Percentiles rank a stretch among this genome's conserved stretches.
These are phyloP conservation scores for Puccinia novopanici DNA, from an alignment of 1,284 basidiomycete genomes.

Conservation along the genomic window DNA sequence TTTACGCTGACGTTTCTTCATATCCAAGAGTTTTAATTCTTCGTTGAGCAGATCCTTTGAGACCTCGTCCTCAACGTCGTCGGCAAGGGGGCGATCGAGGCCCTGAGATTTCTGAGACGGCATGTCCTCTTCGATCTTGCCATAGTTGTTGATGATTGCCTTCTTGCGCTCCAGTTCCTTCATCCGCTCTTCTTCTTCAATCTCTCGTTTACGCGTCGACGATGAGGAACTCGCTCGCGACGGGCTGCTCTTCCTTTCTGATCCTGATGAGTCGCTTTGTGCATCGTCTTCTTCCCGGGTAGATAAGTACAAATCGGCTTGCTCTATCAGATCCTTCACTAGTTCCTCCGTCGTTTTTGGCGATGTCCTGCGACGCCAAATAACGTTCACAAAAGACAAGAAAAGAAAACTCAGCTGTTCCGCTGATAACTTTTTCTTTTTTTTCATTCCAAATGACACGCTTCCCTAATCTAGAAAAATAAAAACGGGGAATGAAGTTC, in stretches of 20 bases:
- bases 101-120: not conserved
- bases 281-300: not conserved
- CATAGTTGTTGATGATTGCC: conserved; percentile 27
- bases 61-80: not conserved
- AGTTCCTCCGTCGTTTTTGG: conserved; percentile 6
- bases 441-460: not conserved
- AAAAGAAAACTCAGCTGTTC: not conserved
- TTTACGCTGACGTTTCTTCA: conserved; percentile 40
- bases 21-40: conserved; percentile 42
- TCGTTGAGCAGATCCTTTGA: conserved; percentile 5
- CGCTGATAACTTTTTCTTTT: too few relatives aligned
- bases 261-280: not conserved
- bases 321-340: conserved; percentile 16
- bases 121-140: conserved; percentile 12
- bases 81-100: not conserved
- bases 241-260: not conserved
- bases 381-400: not conserved
- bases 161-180: conserved; percentile 12
- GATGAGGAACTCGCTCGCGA: not conserved
- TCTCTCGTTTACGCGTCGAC: too few relatives aligned
- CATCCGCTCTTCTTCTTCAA: conserved; percentile 5
- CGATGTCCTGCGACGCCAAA: not conserved
- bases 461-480: not conserved
- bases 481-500: not conserved
- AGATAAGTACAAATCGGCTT: not conserved